Evolutionary conservation across 257 asterid species (phyloP), one percentile per base, ranked within the genome.

Genomic region (Haberlea rhodopensis): DNA sequence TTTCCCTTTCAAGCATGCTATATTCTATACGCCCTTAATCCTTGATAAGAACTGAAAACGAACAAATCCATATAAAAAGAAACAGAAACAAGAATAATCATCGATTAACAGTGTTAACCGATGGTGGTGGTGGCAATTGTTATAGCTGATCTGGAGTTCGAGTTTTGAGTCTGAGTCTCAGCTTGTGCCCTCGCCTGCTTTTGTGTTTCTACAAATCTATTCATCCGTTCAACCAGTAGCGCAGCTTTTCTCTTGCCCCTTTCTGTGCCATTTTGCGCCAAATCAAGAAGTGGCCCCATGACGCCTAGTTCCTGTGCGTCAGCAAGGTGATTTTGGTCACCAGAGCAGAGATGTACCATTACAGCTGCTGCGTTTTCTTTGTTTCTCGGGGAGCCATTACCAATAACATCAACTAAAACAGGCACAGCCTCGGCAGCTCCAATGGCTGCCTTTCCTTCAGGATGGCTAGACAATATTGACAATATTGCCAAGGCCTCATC

Each of bases 321-420:
- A 1, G 70, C 73, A n/a, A 94, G 74, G 73, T 84, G 72, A 5
- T 84, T 84, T 29, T 81, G 95, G 75, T 87, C 96, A 6, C 95
- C 87, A 0, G 95, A 89, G 65, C 96, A 85, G 1, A 94, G 88
- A 73, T 94, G 97, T 72, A 85, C 95, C 75, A 92, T 60, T 63
- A 92, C 94, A 0, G 97, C 97, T 10, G 91, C 94, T 4, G 99
- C 88, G 4, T 92, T 89, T 67, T 92, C 99, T 55, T 81, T 89
- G 76, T 87, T 92, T 77, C 97, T 66, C 0, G 99, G 90, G 1
- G 97, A 87, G 0, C 97, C 99, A 31, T 71, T 82, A 32, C 81
- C 80, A 1, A 89, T 82, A 53, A 89, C 87, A 18, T 83, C 87
- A 4, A 87, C 94, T 72, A 92, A 66, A 49, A 87, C 88, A 0